Evolutionary conservation across 179 eudicot species (phyloP).

Genomic region (Sideroxylon spinosum): DNA sequence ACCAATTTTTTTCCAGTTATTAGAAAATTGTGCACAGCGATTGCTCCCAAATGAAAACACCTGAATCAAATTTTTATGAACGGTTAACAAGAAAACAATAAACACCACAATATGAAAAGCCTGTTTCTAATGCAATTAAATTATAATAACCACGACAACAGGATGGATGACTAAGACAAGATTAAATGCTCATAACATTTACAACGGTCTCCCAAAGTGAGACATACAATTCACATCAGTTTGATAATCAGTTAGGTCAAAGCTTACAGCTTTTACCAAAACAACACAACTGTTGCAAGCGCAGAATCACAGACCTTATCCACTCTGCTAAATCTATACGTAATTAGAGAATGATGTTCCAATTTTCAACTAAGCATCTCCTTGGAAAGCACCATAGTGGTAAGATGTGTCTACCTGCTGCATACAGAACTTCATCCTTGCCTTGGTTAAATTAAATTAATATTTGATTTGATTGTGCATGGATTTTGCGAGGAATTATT

Average conservation of each 20-base stretch:
- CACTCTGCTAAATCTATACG: not conserved
- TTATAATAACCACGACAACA: not conserved
- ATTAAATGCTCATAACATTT: not conserved
- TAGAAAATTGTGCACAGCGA: conserved; percentile 50
- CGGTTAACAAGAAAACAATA: conserved; percentile 14
- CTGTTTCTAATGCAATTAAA: not conserved
- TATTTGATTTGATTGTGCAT: too few relatives aligned
- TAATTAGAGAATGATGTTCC: not conserved
- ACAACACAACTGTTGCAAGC: not conserved
- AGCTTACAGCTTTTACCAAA: not conserved
- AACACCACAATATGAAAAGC: not conserved
- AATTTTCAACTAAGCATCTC: not conserved
- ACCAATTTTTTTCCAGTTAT: conserved; percentile 74
- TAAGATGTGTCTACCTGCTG: not conserved
- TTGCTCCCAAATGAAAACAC: conserved; percentile 74
- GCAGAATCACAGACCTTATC: not conserved
- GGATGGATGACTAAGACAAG: not conserved
- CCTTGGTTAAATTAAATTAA: too few relatives aligned
- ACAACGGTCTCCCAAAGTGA: not conserved
- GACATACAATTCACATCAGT: not conserved
- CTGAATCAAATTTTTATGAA: conserved; percentile 31
- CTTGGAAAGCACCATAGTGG: not conserved
- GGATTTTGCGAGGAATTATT: too few relatives aligned
- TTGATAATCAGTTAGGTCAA: not conserved
- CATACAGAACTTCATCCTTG: not conserved